Evolutionary conservation across 169 alveolate genomes (phyloP).

Genomic region (Eimeria necatrix): DNA sequence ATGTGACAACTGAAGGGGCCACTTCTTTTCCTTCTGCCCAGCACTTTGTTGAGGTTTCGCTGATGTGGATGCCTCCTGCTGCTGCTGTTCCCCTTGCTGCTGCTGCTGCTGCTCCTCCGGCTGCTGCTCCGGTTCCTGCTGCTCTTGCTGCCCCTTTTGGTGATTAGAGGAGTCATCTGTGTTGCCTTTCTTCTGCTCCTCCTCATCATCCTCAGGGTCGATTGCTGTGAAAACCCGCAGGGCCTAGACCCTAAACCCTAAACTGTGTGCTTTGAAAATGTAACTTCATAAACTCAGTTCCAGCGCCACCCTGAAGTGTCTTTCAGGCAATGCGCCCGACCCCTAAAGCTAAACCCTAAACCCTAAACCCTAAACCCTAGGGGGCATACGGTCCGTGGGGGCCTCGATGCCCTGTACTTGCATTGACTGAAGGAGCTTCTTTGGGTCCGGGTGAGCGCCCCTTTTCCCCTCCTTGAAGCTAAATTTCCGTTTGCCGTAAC

Average conservation of each 20-base stretch:
- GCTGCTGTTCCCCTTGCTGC: background rate
- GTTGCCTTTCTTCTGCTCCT: background rate
- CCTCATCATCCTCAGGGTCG: background rate
- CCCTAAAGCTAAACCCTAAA: constrained; percentile 21
- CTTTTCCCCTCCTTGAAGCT: constrained; percentile 71
- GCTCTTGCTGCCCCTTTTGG: background rate
- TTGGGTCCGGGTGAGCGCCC: constrained; percentile 5
- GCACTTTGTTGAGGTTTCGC: background rate
- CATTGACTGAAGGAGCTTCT: constrained; percentile 1
- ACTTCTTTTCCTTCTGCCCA: background rate
- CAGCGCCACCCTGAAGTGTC: background rate
- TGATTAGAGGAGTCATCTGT: background rate
- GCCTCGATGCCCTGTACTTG: constrained; percentile 35
- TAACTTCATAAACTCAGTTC: no score
- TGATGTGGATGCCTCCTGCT: background rate
- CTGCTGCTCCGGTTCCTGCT: background rate
- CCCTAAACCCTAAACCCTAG: background rate
- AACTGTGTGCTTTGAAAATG: no score
- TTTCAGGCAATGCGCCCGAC: background rate
- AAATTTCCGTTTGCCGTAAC: constrained; percentile 20
- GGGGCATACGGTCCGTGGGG: constrained; percentile 61
- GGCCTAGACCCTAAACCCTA: background rate
- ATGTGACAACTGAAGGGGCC: background rate
- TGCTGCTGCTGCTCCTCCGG: background rate
- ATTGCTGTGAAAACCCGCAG: background rate